Percentiles rank a stretch among this genome's conserved stretches.
Conservation (phyloP, 1,284 basidiomycete species). For the Pseudozyma hubeiensis region DNA sequence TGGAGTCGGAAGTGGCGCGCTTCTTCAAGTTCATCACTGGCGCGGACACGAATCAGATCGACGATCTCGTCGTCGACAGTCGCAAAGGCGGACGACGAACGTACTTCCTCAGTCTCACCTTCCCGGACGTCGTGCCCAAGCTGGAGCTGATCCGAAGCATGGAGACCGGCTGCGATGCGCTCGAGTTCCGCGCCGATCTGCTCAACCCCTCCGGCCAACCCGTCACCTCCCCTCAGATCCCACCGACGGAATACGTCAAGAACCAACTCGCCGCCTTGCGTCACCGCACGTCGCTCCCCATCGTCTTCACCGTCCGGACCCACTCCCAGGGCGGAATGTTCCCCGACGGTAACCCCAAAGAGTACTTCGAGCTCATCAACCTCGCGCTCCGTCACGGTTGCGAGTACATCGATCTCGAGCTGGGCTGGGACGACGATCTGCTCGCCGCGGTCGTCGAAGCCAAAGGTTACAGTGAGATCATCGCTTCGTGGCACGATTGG, state of each 20-base stretch:
- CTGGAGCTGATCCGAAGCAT: constrained; percentile 79
- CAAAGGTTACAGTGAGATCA: constrained; percentile 82
- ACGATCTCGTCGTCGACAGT: constrained; percentile 70
- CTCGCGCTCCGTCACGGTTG: constrained; percentile 85
- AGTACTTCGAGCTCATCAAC: constrained; percentile 81
- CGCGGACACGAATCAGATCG: constrained; percentile 76
- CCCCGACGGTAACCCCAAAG: constrained; percentile 81
- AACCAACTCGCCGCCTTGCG: constrained; percentile 85
- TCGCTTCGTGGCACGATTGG: constrained; percentile 96
- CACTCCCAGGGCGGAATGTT: constrained; percentile 90
- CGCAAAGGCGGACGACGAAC: constrained; percentile 70
- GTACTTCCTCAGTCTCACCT: constrained; percentile 92
- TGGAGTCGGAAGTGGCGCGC: constrained; percentile 70
- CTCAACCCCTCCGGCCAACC: constrained; percentile 74
- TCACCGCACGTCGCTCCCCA: constrained; percentile 81
- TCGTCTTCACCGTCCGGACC: constrained; percentile 92
- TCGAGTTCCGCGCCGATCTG: constrained; percentile 93
- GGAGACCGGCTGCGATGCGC: constrained; percentile 86
- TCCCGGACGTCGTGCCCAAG: constrained; percentile 83
- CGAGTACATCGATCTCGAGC: constrained; percentile 94
- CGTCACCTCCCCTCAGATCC: constrained; percentile 72
- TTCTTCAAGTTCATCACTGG: constrained; percentile 93
- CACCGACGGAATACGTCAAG: constrained; percentile 80
- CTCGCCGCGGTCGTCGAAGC: constrained; percentile 75
- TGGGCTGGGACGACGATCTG: constrained; percentile 77